Evolutionary conservation across 164 flowering plant genomes (phyloP), one percentile per base, ranked within the genome.

Genomic region (Aristolochia californica): DNA sequence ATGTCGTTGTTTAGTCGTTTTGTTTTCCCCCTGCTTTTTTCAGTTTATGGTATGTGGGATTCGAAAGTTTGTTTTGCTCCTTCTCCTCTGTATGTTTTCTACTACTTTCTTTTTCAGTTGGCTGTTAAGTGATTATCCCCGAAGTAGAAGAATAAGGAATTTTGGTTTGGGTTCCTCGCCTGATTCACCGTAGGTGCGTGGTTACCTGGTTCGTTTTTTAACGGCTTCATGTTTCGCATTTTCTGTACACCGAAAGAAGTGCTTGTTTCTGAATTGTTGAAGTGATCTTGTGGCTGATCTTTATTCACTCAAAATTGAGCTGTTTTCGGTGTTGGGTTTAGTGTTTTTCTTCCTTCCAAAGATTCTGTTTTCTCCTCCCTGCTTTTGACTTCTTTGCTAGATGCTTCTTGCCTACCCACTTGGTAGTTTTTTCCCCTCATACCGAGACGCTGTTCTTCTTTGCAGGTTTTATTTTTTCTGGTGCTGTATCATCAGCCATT

Each of bases 381-480:
- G 16, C 66, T 61, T 43, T 51, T 67, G 66, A 53, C 45, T 55
- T 63, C 63, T 45, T 61, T 60, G 34, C 51, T 30, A 63, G 77
- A 79, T 82, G 71, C 83, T 79, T 74, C 61, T 62, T 88, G 91
- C 83, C 87, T 75, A 66, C 80, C 60, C 72, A 66, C 77, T 73
- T 77, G 71, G 75, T 78, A 77, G 69, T 78, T 68, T 65, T 50
- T 65, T 73, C 58, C 73, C 67, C 93, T 88, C 70, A 75, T 80
- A 66, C 80, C 83, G 63, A 83, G 86, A 78, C 81, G 88, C 86
- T 83, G 88, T 80, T 77, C 78, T 77, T 70, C 7, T 74, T 77
- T 84, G 78, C 80, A 84, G 76, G 65, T 70, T 50, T 16, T 22
- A 50, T 67, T 66, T 64, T 16, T 71, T 73, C 62, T 34, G 43